Conservation (phyloP, 108 stramenopile genomes). For the Cyclotella sp. region DNA sequence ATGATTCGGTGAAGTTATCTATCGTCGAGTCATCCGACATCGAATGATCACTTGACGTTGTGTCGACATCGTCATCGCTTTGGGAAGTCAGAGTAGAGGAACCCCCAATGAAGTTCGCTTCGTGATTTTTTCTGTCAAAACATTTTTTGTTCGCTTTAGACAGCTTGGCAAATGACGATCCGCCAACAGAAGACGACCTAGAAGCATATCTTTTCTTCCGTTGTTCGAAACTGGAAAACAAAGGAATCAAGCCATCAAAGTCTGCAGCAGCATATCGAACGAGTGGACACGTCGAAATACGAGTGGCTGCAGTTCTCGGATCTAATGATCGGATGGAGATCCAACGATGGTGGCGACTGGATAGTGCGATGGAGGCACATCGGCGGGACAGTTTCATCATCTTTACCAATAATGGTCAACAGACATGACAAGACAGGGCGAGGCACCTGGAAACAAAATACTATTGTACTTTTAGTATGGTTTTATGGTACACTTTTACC, state of each 20-base stretch:
- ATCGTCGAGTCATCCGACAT: neutral
- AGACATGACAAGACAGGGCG: no score
- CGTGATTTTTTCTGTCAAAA: neutral
- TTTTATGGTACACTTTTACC: no score
- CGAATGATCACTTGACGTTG: neutral
- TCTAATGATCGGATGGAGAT: neutral
- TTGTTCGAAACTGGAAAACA: no score
- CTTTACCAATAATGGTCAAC: neutral
- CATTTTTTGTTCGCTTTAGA: neutral
- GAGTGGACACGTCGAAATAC: neutral
- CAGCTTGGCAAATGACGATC: neutral
- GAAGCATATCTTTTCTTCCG: no score
- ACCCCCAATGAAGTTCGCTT: neutral
- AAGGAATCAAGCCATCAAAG: neutral
- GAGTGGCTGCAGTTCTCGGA: neutral
- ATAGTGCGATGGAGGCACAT: slow-evolving; percentile 1
- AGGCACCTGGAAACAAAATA: no score
- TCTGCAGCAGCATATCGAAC: no score
- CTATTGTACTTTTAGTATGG: no score
- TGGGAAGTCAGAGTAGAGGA: neutral
- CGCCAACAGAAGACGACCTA: no score
- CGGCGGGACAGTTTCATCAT: neutral
- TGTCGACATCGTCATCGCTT: neutral
- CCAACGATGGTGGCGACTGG: neutral
- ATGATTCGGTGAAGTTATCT: neutral